A percentile compares a stretch with the other conserved stretches of the same genome.
Conservation (phyloP, 2,329 filamentous ascomycete genomes). For the Fusarium chuoi region DNA sequence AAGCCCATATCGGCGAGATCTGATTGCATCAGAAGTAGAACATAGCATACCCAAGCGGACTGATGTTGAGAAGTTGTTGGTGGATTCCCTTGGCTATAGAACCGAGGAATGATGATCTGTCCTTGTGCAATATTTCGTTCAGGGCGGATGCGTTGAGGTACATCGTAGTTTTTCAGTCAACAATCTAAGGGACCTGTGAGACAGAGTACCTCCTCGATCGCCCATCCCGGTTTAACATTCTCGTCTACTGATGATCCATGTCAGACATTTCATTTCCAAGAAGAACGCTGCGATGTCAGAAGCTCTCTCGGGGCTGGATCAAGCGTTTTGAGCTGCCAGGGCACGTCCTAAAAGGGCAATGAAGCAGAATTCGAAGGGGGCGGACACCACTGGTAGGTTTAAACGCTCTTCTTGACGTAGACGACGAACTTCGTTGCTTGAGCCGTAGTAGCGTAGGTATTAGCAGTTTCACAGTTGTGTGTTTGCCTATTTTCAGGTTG, state of each 20-base stretch:
- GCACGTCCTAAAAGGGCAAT: slow-evolving; percentile 19
- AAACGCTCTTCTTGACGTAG: not conserved
- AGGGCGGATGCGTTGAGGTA: slow-evolving; percentile 26
- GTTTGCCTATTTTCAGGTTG: not conserved
- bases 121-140: slow-evolving; percentile 12
- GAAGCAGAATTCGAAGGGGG: slow-evolving; percentile 27
- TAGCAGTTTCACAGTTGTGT: not conserved
- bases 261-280: not conserved
- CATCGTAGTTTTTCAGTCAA: not conserved
- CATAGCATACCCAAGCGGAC: not conserved
- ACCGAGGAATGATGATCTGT: slow-evolving; percentile 1
- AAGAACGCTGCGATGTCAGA: not conserved
- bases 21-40: slow-evolving; percentile 12
- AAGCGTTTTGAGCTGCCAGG: not conserved
- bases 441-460: not conserved
- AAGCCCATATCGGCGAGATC: slow-evolving; percentile 3
- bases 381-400: not conserved
- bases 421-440: not conserved
- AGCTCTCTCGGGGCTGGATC: not conserved
- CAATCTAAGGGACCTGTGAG: not conserved
- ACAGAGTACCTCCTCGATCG: not conserved
- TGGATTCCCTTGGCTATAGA: not conserved
- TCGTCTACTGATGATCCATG: not conserved
- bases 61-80: not conserved
- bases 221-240: not conserved